phyloP scores from a whole-genome alignment of 768 basidiomycete genomes.

The Albatrellus ellisii region DNA sequence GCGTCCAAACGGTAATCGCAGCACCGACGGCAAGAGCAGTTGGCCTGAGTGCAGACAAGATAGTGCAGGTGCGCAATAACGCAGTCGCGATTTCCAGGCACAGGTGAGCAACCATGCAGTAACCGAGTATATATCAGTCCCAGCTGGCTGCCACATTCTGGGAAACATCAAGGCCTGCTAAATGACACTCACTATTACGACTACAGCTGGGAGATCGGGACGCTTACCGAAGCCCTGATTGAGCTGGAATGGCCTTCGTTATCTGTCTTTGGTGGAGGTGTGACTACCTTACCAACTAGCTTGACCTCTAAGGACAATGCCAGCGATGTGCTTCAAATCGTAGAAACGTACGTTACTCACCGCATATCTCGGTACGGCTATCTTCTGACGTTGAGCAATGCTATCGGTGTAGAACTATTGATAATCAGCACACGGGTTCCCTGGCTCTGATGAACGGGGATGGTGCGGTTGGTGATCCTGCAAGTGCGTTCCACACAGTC shows the following conservation, averaged over 20 bases:
- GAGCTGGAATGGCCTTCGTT: constrained; percentile 37
- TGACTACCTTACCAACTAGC: constrained; percentile 27
- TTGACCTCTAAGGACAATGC: constrained; percentile 21
- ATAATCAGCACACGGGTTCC: constrained; percentile 22
- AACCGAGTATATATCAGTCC: too few relatives aligned
- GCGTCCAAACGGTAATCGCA: too few relatives aligned
- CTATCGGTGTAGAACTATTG: constrained; percentile 23
- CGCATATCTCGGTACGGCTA: background rate
- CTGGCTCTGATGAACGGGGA: constrained; percentile 31
- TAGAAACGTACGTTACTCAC: constrained; percentile 22
- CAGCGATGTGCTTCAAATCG: constrained; percentile 29
- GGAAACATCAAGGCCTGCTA: too few relatives aligned
- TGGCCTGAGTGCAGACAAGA: background rate
- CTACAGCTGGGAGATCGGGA: constrained; percentile 49
- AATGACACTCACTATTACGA: background rate
- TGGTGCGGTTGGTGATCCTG: constrained; percentile 48
- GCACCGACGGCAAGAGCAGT: too few relatives aligned
- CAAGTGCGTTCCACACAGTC: constrained; percentile 25
- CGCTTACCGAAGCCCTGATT: constrained; percentile 40
- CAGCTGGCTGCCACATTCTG: background rate
- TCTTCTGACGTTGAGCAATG: background rate
- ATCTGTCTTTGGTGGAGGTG: constrained; percentile 32
- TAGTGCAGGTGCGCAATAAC: background rate
- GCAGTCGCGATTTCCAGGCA: background rate
- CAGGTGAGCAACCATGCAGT: constrained; percentile 3